phyloP scores from a whole-genome alignment of 495 filamentous ascomycete species.

The Trichoderma erinaceum region DNA sequence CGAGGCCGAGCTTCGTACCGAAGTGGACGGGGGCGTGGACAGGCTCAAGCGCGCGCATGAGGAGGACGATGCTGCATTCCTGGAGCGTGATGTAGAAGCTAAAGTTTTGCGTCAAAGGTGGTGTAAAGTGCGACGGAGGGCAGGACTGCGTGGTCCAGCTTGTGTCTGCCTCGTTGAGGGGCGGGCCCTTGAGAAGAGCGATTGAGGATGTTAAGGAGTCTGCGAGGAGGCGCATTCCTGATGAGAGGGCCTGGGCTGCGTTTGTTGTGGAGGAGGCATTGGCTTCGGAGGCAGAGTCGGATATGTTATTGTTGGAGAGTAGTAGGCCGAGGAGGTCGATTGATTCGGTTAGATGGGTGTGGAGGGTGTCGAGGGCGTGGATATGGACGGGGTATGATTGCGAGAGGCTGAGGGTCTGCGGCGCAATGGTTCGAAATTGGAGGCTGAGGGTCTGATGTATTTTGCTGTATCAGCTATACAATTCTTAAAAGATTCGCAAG shows the following conservation, averaged over 20 bases:
- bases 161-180: slow-evolving; percentile 31
- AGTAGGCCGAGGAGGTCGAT: slow-evolving; percentile 76
- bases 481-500: not conserved
- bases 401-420: slow-evolving; percentile 43
- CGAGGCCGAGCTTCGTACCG: slow-evolving; percentile 45
- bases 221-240: slow-evolving; percentile 70
- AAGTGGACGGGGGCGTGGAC: slow-evolving; percentile 44
- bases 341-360: slow-evolving; percentile 66
- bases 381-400: slow-evolving; percentile 55
- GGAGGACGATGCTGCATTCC: slow-evolving; percentile 70
- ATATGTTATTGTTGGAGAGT: slow-evolving; percentile 43
- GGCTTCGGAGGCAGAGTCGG: slow-evolving; percentile 26
- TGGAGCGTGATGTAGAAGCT: slow-evolving; percentile 71
- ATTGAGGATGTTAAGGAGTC: slow-evolving; percentile 69
- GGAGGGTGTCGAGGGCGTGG: slow-evolving; percentile 60
- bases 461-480: not conserved
- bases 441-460: slow-evolving; percentile 39
- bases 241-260: slow-evolving; percentile 61
- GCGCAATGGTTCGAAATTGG: slow-evolving; percentile 44
- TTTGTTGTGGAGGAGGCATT: slow-evolving; percentile 47
- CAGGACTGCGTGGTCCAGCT: slow-evolving; percentile 35
- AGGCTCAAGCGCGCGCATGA: slow-evolving; percentile 71
- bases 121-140: slow-evolving; percentile 35
- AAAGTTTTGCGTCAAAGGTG: slow-evolving; percentile 50
- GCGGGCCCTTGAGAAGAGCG: slow-evolving; percentile 50